Evolutionary conservation across 345 rosid species (phyloP), one percentile per base, ranked within the genome.

Genomic region (Brassica nigra): DNA sequence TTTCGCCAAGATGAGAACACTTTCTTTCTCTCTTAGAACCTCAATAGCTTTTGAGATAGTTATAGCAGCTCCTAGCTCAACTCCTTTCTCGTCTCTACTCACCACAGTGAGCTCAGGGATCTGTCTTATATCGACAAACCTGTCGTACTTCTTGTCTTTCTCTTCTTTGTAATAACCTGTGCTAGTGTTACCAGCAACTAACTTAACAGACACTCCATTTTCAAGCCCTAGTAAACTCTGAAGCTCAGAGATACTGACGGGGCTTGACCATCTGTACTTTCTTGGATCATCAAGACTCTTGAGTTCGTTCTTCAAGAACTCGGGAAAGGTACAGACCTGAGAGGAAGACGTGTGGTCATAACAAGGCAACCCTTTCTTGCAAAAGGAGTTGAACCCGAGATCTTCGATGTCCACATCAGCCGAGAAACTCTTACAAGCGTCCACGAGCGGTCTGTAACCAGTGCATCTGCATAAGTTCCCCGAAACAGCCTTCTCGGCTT

Each of bases 401-500:
- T 95, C 98, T 79, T 95, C 99, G 37, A 95, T 86, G 76, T 95
- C 97, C n/a, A 88, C 92, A 75, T 91, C 88, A 14, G 84, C 76
- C 5, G 97, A 89, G 81, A 92, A 95, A 77, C 94, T 92, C 84
- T 91, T 95, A 74, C 95, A 92, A 12, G 90, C 97, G 77, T 95
- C 97, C 30, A 82, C 91, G 55, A 95, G 88, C 1, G 98, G 91
- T 55, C 98, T 89, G 74, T 95, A 95, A 12, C 99, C 98, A 0
- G 99, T 95, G 76, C 99, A 95, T 6, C 97, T 86, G 83, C 99
- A 95, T 73, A 95, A 89, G 85, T 95, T 95, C 59, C 97, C 97
- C 0, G 81, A 30, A 2, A 91, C 83, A 61, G 97, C 88, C 68
- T 83, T 90, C 83, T 95, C 97, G 10, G 99, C 97, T 87, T 91